Percentiles rank a stretch among this genome's conserved stretches.
phyloP scores from a whole-genome alignment of 1,139 yeast species.

The Hansenula lynferdii region DNA sequence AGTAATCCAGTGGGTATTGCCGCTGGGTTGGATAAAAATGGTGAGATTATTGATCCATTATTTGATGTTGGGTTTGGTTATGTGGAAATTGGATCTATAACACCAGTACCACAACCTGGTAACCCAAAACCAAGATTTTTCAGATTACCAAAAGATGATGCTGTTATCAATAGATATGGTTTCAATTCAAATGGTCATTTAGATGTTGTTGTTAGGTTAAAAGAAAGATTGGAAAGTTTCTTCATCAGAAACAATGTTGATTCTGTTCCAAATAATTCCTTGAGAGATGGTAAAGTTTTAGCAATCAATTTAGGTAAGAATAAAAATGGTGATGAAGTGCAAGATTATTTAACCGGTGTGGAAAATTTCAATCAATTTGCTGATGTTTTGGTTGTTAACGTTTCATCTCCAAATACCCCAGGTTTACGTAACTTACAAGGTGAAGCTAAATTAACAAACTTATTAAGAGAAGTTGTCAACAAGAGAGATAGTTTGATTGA shows the following conservation, averaged over 20 bases:
- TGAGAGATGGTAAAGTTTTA: conserved; percentile 59
- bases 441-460: conserved; percentile 63
- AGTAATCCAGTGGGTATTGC: conserved; percentile 87
- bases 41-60: conserved; percentile 85
- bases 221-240: conserved; percentile 49
- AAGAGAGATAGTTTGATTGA: conserved; percentile 51
- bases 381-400: conserved; percentile 85
- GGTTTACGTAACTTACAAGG: conserved; percentile 85
- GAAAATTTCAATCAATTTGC: conserved; percentile 76
- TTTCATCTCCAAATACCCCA: conserved; percentile 96
- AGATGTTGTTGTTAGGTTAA: conserved; percentile 60
- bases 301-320: conserved; percentile 90
- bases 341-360: conserved; percentile 84
- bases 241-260: conserved; percentile 20
- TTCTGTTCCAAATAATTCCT: conserved; percentile 44
- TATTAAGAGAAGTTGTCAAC: conserved; percentile 59
- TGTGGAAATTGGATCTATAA: conserved; percentile 90
- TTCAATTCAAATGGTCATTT: conserved; percentile 91
- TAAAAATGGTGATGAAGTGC: conserved; percentile 83
- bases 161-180: conserved; percentile 92
- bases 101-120: conserved; percentile 93
- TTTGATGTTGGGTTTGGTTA: conserved; percentile 79
- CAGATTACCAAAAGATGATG: conserved; percentile 78
- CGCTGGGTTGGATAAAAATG: conserved; percentile 94
- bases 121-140: conserved; percentile 89